Base-by-base conservation (phyloP, 345 rosid species). In the Salix udensis region DNA sequence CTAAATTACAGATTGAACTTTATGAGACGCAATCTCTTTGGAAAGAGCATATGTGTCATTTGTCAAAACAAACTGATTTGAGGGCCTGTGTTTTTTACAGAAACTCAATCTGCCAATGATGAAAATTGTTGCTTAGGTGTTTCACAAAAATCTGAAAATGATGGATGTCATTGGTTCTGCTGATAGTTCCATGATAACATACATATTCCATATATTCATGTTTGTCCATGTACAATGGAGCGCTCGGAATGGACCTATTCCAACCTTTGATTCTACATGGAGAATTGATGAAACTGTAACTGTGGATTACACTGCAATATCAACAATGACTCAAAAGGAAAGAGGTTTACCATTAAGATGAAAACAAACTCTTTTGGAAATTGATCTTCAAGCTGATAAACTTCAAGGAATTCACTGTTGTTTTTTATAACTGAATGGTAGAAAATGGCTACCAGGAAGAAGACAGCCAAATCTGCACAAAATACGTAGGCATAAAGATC, bases 301-400 rank as follows among this genome's bases (percentile, higher is more conserved):
- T 19, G 6, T 15, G 16, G 66, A 76, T 46, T 60, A 18, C 30
- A 44, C 34, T 50, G 44, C 26, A 28, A 26, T 24, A 36, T 13
- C 66, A 26, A 24, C 70, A 64, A 67, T 28, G 53, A 65, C 40
- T 53, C 34, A 46, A 53, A 55, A 23, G 67, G 23, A 31, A 55
- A 76, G 52, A 72, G 69, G 58, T 53, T 64, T 76, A 86, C 88
- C 88, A 86, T 81, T 58, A 86, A 70, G 71, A 79, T 79, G 40
- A 82, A 84, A 11, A 84, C 89, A 36, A 80, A 86, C 74, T 86
- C 89, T 76, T 78, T 78, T 8, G 89, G 87, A 70, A 86, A 84
- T 76, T 86, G 89, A 77, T 86, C 87, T 79, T 86, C 87, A 37
- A 84, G 87, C 80, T 84, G 89, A 81, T 86, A 86, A 46, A 86